A percentile compares a stretch with the other conserved stretches of the same genome.
phyloP scores from a whole-genome alignment of 257 asterid species.

The Solanum sejunctum region DNA sequence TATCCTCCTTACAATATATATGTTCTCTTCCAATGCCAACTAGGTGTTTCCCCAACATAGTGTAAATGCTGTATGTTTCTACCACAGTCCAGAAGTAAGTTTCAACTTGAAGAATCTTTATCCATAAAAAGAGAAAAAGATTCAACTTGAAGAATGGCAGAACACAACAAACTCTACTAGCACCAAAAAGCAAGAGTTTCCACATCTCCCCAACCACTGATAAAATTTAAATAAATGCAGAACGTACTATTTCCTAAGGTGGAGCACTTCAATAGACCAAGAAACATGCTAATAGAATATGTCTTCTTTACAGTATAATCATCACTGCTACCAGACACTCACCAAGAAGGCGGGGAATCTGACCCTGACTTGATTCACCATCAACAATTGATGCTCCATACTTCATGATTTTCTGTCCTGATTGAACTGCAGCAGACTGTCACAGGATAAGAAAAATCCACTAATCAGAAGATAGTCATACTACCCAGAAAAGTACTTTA shows the following conservation, averaged over 20 bases:
- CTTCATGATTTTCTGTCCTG: slow-evolving; percentile 69
- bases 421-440: slow-evolving; percentile 73
- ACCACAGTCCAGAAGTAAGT: not conserved
- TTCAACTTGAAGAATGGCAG: not conserved
- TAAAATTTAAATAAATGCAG: not conserved
- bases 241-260: not conserved
- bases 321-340: slow-evolving; percentile 3
- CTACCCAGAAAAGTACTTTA: not conserved
- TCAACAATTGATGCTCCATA: slow-evolving; percentile 66
- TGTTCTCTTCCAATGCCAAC: not conserved
- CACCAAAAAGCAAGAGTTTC: not conserved
- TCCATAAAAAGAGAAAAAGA: not conserved
- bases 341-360: slow-evolving; percentile 97
- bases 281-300: not conserved
- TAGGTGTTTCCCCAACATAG: not conserved
- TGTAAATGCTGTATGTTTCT: not conserved
- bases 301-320: not conserved
- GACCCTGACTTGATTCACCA: slow-evolving; percentile 54
- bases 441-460: slow-evolving; percentile 6
- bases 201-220: not conserved
- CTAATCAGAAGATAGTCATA: not conserved
- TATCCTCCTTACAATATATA: not conserved
- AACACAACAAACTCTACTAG: not conserved
- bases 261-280: not conserved
- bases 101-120: not conserved